Conservation (phyloP, 805 yeast species). For the Kuraishia hungarica region DNA sequence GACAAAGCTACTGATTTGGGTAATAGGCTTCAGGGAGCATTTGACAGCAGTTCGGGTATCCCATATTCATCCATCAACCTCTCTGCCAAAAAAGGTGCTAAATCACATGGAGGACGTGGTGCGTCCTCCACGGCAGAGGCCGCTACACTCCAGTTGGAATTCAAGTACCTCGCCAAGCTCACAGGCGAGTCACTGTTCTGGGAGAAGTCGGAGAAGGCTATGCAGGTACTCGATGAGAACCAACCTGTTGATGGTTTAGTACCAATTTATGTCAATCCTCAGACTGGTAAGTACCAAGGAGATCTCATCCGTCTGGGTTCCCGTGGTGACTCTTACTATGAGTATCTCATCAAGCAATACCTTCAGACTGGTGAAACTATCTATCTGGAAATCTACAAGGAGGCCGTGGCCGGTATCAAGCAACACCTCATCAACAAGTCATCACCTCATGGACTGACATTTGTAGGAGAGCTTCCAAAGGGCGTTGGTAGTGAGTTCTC, state of each 20-base stretch:
- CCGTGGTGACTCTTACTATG: slow-evolving; percentile 90
- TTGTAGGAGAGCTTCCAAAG: slow-evolving; percentile 65
- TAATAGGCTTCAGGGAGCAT: slow-evolving; percentile 62
- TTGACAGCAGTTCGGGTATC: slow-evolving; percentile 55
- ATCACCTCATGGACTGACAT: slow-evolving; percentile 53
- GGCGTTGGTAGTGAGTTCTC: slow-evolving; percentile 59
- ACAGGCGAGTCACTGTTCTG: slow-evolving; percentile 78
- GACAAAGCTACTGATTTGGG: slow-evolving; percentile 78
- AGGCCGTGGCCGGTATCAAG: slow-evolving; percentile 70
- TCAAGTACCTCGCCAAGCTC: slow-evolving; percentile 69
- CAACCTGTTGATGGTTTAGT: slow-evolving; percentile 67
- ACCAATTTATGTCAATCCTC: slow-evolving; percentile 74
- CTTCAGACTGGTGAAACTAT: slow-evolving; percentile 62
- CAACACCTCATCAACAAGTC: slow-evolving; percentile 55
- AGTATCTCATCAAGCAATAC: slow-evolving; percentile 79
- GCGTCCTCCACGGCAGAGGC: slow-evolving; percentile 89
- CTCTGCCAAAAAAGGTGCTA: slow-evolving; percentile 48
- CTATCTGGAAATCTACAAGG: slow-evolving; percentile 69
- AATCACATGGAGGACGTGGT: slow-evolving; percentile 59
- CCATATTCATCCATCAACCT: slow-evolving; percentile 79
- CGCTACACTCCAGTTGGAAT: slow-evolving; percentile 78
- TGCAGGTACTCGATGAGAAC: slow-evolving; percentile 59
- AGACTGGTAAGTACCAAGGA: slow-evolving; percentile 62
- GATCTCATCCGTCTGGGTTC: slow-evolving; percentile 72
- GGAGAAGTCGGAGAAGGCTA: slow-evolving; percentile 69